Conservation (phyloP, 805 yeast species). For the Kuraishia cidri region DNA sequence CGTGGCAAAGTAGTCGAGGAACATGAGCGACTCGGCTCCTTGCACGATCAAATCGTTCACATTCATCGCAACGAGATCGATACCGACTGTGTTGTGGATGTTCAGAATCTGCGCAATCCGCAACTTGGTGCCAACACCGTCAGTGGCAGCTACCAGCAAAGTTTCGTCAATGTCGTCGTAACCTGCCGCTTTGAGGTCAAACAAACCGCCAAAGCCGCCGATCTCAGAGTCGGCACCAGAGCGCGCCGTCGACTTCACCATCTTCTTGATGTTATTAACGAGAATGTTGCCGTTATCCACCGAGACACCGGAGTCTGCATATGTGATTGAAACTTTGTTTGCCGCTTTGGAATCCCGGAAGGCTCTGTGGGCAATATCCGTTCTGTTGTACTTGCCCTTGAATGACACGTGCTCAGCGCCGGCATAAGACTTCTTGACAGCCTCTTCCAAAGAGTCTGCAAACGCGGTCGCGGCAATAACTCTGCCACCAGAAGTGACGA, state of each 20-base stretch:
- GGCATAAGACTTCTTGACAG: conserved; percentile 78
- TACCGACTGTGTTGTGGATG: conserved; percentile 96
- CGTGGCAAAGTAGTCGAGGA: conserved; percentile 94
- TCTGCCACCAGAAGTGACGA: conserved; percentile 91
- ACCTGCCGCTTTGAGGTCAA: conserved; percentile 85
- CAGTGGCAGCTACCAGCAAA: conserved; percentile 94
- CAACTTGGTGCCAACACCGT: conserved; percentile 97
- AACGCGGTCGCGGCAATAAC: conserved; percentile 92
- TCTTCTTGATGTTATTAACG: conserved; percentile 82
- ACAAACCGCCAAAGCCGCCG: conserved; percentile 98
- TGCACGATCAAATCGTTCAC: conserved; percentile 97
- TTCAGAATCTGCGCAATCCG: conserved; percentile 86
- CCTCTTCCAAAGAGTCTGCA: conserved; percentile 64
- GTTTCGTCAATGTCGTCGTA: conserved; percentile 64
- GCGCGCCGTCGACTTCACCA: conserved; percentile 88
- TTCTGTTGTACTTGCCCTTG: conserved; percentile 72
- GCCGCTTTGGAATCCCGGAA: conserved; percentile 43
- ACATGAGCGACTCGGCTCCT: conserved; percentile 96
- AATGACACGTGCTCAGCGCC: conserved; percentile 77
- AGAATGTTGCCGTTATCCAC: conserved; percentile 91
- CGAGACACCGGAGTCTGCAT: conserved; percentile 94
- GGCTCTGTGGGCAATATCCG: conserved; percentile 94
- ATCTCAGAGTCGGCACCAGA: conserved; percentile 96
- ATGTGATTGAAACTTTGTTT: conserved; percentile 50
- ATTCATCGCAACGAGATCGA: conserved; percentile 98